Conservation (phyloP, 495 filamentous ascomycete genomes). For the Polyplosphaeria fusca region DNA sequence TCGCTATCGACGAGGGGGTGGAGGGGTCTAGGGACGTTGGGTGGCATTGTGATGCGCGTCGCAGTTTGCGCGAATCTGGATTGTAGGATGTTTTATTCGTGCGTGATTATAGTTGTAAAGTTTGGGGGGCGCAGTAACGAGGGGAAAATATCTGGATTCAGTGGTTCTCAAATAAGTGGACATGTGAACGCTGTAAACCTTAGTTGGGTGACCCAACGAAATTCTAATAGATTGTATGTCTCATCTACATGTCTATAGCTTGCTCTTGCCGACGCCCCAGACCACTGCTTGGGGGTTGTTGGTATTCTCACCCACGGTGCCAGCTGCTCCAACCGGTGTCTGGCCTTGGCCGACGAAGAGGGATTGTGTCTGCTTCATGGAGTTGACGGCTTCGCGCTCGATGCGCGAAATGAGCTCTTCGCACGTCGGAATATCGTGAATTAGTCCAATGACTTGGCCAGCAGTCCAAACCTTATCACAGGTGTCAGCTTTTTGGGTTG, state of each 20-base stretch:
- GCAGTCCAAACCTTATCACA: constrained; percentile 68
- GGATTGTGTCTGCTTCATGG: constrained; percentile 32
- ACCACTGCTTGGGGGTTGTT: constrained; percentile 44
- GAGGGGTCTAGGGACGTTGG: no score
- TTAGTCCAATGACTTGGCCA: constrained; percentile 67
- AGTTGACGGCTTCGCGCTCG: constrained; percentile 61
- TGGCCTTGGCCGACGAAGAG: constrained; percentile 38
- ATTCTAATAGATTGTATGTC: no score
- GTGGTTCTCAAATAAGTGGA: no score
- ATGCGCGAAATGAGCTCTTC: constrained; percentile 56
- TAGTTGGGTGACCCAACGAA: no score
- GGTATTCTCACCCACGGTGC: constrained; percentile 32
- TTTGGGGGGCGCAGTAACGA: no score
- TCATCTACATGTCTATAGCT: constrained; percentile 35
- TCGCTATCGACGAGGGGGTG: no score
- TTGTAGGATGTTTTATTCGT: no score
- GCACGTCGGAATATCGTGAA: constrained; percentile 68
- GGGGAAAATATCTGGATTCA: no score
- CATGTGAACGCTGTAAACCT: no score
- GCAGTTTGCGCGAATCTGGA: no score
- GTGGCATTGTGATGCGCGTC: no score
- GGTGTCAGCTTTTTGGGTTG: background rate
- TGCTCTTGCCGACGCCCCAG: constrained; percentile 45
- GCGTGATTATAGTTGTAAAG: no score
- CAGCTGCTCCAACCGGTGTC: constrained; percentile 25